Evolutionary conservation across 31 red algal species (phyloP), one percentile per base, ranked within the genome.

Genomic region (Asparagopsis taxiformis): DNA sequence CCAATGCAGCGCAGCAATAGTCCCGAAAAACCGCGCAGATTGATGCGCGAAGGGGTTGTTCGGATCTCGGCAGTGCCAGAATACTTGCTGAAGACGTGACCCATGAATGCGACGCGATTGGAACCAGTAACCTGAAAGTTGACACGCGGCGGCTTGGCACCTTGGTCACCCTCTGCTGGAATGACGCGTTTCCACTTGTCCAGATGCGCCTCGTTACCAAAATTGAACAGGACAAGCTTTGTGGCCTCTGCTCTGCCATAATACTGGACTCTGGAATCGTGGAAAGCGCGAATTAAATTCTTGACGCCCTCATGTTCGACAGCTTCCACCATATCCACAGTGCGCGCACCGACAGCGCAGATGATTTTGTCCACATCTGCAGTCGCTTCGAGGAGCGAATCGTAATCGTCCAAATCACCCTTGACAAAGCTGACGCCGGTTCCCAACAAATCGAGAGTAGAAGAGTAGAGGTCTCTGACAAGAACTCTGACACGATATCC

Each of bases 281-380:
- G 94, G 33, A 91, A 93, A 8, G 89, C 94, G 33, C 74, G 77
- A 36, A 98, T 69, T 10, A 98, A 62, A 43, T 89, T 89, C 33
- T 54, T 25, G 0, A 90, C 44, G 25, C 89, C 94, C 32, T 65
- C 68, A 31, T 81, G 80, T 30, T 95, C 92, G 3, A 90, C 75
- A 6, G 4, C 37, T 30, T 74, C 73, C 20, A 67, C 65, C 43
- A 74, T 67, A 16, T 85, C 51, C 20, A 55, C 59, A 44, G 37
- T 19, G 9, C 79, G 55, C 17, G 79, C 59, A 6, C 68, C 79
- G 34, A 92, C 79, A 19, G 84, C 80, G 53, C 94, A 98, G 22
- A 98, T 74, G 37, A 98, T 79, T 60, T 98, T 98, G 56, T 98
- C 94, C 13, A 98, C 85, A 31, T 86, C 88, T 23, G 73, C 80